phyloP scores from a whole-genome alignment of 2,329 filamentous ascomycete species.

The Basipetospora chlamydospora region DNA sequence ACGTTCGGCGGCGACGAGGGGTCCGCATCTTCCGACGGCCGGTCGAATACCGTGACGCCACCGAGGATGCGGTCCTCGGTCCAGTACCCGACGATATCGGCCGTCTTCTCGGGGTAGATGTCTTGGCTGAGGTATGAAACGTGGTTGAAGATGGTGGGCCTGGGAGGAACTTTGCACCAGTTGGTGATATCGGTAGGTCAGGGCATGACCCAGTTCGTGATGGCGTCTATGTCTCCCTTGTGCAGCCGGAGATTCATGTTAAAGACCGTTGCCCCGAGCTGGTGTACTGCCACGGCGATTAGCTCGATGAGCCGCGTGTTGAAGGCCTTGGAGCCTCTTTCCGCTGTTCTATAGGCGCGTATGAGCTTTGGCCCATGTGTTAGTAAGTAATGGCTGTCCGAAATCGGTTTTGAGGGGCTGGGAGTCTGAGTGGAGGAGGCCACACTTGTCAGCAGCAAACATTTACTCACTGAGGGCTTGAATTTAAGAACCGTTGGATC shows the following conservation, averaged over 20 bases:
- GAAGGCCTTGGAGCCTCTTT: conserved; percentile 13
- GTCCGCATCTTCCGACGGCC: conserved; percentile 4
- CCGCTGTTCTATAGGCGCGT: conserved; percentile 11
- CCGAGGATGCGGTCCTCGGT: conserved; percentile 15
- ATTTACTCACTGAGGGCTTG: too few relatives aligned
- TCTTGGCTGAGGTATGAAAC: conserved; percentile 12
- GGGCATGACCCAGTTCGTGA: conserved; percentile 11
- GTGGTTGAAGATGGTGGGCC: conserved; percentile 15
- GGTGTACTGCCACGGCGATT: conserved; percentile 14
- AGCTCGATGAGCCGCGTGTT: conserved; percentile 17
- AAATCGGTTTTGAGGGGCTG: too few relatives aligned
- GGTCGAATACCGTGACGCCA: conserved; percentile 16
- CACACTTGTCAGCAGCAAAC: too few relatives aligned
- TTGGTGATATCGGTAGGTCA: conserved; percentile 7
- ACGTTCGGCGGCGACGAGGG: conserved; percentile 6
- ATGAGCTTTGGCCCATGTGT: too few relatives aligned
- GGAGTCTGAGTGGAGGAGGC: too few relatives aligned
- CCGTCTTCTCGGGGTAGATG: conserved; percentile 12
- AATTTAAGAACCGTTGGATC: conserved; percentile 6
- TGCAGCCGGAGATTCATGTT: conserved; percentile 10
- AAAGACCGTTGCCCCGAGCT: conserved; percentile 15
- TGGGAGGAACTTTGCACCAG: conserved; percentile 1
- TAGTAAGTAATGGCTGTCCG: too few relatives aligned
- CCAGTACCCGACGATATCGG: conserved; percentile 13
- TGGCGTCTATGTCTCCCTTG: conserved; percentile 10